Evolutionary conservation across 2,329 filamentous ascomycete genomes (phyloP).

Genomic region (Pezicula neosporulosa): DNA sequence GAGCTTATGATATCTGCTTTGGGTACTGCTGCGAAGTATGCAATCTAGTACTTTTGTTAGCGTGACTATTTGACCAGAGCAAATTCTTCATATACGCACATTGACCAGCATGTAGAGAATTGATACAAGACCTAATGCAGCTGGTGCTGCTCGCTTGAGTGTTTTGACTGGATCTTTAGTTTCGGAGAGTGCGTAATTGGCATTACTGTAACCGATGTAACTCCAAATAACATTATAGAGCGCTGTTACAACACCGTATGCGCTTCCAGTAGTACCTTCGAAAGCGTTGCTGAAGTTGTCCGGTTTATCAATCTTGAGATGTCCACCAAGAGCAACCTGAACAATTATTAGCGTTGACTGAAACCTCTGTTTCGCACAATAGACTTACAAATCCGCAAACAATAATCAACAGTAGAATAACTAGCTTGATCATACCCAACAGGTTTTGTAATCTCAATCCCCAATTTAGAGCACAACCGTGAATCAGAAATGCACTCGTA

Average conservation of each 20-base stretch:
- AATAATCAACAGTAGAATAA: constrained; percentile 63
- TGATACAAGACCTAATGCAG: constrained; percentile 55
- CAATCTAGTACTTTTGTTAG: constrained; percentile 33
- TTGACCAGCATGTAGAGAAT: constrained; percentile 65
- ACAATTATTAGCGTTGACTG: neutral
- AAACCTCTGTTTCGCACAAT: too few relatives aligned
- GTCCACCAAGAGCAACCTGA: constrained; percentile 51
- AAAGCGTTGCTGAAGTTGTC: constrained; percentile 63
- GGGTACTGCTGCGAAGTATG: constrained; percentile 60
- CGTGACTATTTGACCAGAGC: neutral
- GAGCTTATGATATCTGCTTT: constrained; percentile 49
- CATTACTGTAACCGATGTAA: constrained; percentile 66
- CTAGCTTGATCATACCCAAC: constrained; percentile 63
- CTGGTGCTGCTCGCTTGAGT: constrained; percentile 60
- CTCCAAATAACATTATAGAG: constrained; percentile 72
- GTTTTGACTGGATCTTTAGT: constrained; percentile 63
- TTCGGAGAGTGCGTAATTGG: constrained; percentile 64
- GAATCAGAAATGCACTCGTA: constrained; percentile 61
- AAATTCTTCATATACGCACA: constrained; percentile 13
- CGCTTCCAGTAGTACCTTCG: constrained; percentile 60
- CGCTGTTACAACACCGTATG: constrained; percentile 63
- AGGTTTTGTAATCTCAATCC: constrained; percentile 65
- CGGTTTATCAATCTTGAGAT: constrained; percentile 55
- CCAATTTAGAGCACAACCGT: constrained; percentile 61
- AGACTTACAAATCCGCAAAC: constrained; percentile 50